Conservation (phyloP, 345 rosid genomes). For the Syzygium oleosum region DNA sequence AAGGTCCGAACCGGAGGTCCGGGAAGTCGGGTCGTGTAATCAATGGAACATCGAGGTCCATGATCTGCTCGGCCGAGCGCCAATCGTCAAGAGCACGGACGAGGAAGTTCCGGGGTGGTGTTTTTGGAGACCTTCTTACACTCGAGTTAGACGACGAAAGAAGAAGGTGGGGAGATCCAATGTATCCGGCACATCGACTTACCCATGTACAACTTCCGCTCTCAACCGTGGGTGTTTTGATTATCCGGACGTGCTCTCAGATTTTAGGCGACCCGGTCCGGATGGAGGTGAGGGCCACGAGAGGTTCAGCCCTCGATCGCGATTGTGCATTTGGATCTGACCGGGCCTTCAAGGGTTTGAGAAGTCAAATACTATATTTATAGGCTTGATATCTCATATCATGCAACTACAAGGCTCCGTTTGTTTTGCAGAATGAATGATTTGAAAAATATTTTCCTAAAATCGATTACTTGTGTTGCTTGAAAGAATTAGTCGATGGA, state of each 20-base stretch:
- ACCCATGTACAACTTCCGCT: neutral
- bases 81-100: rapidly evolving
- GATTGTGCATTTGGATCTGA: neutral
- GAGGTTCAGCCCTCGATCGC: neutral
- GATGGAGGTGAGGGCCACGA: no score
- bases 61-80: neutral
- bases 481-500: neutral
- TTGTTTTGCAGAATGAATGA: rapidly evolving
- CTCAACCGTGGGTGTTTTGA: neutral
- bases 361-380: neutral
- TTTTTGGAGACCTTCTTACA: neutral
- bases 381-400: rapidly evolving
- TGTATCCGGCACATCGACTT: rapidly evolving
- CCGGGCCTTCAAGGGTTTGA: neutral
- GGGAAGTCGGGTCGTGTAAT: neutral
- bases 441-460: rapidly evolving
- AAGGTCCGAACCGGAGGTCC: neutral
- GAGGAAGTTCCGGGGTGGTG: neutral
- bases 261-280: no score
- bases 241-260: neutral
- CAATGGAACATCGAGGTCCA: rapidly evolving
- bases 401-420: rapidly evolving
- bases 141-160: neutral
- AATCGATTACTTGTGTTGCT: rapidly evolving
- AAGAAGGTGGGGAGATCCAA: neutral